Percentiles rank a stretch among this genome's conserved stretches.
phyloP scores from a whole-genome alignment of 2,329 filamentous ascomycete genomes.

The Bisporella sp. region DNA sequence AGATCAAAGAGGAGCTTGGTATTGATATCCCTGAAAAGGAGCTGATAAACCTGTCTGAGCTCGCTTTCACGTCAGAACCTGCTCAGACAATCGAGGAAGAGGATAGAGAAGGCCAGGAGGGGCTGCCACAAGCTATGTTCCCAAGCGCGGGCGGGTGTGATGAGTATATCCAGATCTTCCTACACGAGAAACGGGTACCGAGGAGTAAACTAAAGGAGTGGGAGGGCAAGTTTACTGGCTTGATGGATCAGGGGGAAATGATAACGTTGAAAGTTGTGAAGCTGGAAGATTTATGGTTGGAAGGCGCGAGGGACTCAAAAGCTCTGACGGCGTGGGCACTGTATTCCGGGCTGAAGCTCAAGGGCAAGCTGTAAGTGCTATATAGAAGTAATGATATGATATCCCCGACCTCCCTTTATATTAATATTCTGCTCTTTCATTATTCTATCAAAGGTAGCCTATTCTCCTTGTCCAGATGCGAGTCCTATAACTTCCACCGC shows the following conservation, averaged over 20 bases:
- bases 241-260: conserved; percentile 52
- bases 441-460: no score
- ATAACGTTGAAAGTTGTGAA: conserved; percentile 54
- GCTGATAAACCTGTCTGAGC: conserved; percentile 44
- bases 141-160: conserved; percentile 54
- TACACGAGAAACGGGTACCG: conserved; percentile 45
- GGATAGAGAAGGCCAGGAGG: conserved; percentile 25
- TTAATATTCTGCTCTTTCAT: no score
- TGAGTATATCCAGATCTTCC: conserved; percentile 52
- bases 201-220: conserved; percentile 44
- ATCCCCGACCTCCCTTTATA: background rate
- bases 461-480: background rate
- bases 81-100: conserved; percentile 17
- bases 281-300: conserved; percentile 49
- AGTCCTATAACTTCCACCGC: conserved; percentile 25
- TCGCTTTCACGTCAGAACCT: conserved; percentile 39
- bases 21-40: conserved; percentile 43
- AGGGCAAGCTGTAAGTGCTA: conserved; percentile 13
- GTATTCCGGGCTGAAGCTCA: conserved; percentile 46
- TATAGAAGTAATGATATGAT: background rate
- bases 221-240: conserved; percentile 50
- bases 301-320: conserved; percentile 51
- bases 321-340: conserved; percentile 51
- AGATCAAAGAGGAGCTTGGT: conserved; percentile 55
- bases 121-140: conserved; percentile 43